Evolutionary conservation across 306 rosid genomes (phyloP).

Genomic region (Trifolium repens): DNA sequence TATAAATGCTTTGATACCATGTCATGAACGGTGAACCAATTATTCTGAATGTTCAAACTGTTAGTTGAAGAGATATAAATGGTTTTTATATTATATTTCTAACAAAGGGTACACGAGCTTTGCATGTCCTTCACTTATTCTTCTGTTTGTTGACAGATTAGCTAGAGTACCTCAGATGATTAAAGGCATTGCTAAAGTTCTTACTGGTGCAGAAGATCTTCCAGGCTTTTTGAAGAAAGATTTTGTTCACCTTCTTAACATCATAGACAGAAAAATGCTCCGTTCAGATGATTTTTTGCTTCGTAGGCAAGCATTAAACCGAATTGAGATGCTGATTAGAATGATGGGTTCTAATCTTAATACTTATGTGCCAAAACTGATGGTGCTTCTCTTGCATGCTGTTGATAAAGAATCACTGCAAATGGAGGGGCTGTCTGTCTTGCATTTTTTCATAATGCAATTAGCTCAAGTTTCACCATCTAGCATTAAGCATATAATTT

Average conservation of each 20-base stretch:
- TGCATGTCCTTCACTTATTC: constrained; percentile 38
- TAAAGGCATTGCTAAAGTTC: constrained; percentile 84
- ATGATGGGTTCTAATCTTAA: constrained; percentile 91
- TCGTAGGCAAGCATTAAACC: constrained; percentile 81
- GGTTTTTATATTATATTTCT: constrained; percentile 6
- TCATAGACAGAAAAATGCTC: constrained; percentile 91
- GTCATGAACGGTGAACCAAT: constrained; percentile 11
- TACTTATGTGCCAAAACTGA: constrained; percentile 89
- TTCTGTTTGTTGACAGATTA: constrained; percentile 65
- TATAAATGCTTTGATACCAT: background rate
- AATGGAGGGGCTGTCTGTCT: constrained; percentile 81
- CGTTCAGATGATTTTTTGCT: constrained; percentile 75
- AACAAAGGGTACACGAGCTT: constrained; percentile 6
- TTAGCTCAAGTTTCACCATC: constrained; percentile 74
- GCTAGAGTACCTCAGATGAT: constrained; percentile 85
- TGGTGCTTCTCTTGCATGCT: constrained; percentile 97
- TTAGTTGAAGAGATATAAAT: background rate
- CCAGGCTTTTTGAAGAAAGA: constrained; percentile 85
- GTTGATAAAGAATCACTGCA: constrained; percentile 69
- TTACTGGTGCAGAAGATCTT: constrained; percentile 86
- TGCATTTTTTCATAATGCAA: constrained; percentile 81
- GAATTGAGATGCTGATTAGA: constrained; percentile 85
- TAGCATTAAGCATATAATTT: constrained; percentile 86
- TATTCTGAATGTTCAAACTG: background rate
- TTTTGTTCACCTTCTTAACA: constrained; percentile 90